Conservation (phyloP, 257 asterid species). For the Solanum ossicruentum region DNA sequence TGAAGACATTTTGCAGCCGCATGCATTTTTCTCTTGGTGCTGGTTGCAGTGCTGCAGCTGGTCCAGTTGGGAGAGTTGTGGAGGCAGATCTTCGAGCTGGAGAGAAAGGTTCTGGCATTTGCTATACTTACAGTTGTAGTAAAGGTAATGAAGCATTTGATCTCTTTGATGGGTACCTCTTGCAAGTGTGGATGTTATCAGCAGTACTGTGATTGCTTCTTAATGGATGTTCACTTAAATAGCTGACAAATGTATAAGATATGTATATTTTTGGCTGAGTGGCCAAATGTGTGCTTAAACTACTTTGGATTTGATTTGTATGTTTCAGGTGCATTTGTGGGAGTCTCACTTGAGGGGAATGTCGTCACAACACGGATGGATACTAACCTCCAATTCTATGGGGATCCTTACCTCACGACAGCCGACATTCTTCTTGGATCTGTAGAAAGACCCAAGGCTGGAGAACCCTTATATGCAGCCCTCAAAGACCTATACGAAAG, state of each 20-base stretch:
- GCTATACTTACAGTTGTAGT: slow-evolving; percentile 97
- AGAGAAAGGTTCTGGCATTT: slow-evolving; percentile 96
- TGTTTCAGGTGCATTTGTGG: slow-evolving; percentile 81
- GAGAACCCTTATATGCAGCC: slow-evolving; percentile 76
- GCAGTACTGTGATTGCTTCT: neutral
- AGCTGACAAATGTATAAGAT: neutral
- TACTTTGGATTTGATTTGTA: neutral
- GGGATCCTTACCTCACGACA: slow-evolving; percentile 93
- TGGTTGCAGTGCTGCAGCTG: slow-evolving; percentile 99
- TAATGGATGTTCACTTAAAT: neutral
- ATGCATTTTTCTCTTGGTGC: slow-evolving; percentile 99
- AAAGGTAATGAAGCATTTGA: slow-evolving; percentile 43
- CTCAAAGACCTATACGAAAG: slow-evolving; percentile 55
- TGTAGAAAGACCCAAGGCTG: slow-evolving; percentile 91
- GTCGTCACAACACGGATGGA: slow-evolving; percentile 82
- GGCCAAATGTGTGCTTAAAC: neutral
- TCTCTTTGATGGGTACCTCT: neutral
- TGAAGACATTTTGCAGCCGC: slow-evolving; percentile 93
- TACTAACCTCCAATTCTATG: slow-evolving; percentile 82
- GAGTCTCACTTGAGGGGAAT: slow-evolving; percentile 92
- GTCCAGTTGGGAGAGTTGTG: slow-evolving; percentile 90
- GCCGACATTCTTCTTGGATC: slow-evolving; percentile 83
- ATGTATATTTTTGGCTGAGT: neutral
- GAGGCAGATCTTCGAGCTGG: slow-evolving; percentile 99
- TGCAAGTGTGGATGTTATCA: neutral